These are phyloP conservation scores for Tylopilus sp. DNA, from an alignment of 768 basidiomycete genomes.

Conservation along the genomic window DNA sequence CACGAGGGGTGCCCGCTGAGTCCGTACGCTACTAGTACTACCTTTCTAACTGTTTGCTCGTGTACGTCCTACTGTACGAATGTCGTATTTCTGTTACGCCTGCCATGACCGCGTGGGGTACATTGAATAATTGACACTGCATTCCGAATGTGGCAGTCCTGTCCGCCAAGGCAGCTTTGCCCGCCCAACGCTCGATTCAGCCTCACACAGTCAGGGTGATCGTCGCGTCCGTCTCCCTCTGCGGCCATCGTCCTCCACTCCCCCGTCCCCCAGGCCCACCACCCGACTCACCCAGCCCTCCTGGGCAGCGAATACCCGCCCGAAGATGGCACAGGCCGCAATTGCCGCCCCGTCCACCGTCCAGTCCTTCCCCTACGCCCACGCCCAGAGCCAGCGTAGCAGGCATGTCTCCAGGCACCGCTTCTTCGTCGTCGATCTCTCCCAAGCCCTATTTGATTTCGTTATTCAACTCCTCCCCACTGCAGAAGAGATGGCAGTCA, in stretches of 20 bases:
- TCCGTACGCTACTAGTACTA: background rate
- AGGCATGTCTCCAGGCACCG: constrained; percentile 49
- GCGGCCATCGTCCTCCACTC: constrained; percentile 10
- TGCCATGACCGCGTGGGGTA: no score
- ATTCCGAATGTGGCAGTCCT: constrained; percentile 31
- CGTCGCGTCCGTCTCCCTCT: constrained; percentile 22
- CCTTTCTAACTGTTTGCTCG: no score
- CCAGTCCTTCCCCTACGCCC: constrained; percentile 26
- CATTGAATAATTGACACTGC: constrained; percentile 6
- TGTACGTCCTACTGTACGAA: no score
- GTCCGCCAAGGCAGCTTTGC: constrained; percentile 12
- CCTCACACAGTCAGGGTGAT: constrained; percentile 26
- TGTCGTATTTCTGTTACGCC: no score
- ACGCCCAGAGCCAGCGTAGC: constrained; percentile 35
- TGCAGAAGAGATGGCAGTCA: constrained; percentile 84
- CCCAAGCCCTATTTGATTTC: constrained; percentile 89
- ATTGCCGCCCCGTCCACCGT: constrained; percentile 14
- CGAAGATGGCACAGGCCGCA: constrained; percentile 30
- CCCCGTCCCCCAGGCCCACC: constrained; percentile 3
- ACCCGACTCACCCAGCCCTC: background rate
- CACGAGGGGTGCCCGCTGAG: constrained; percentile 12
- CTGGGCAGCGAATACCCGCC: background rate
- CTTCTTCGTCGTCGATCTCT: constrained; percentile 72
- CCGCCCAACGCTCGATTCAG: constrained; percentile 13
- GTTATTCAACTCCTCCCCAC: constrained; percentile 91